Conservation (phyloP, 2,329 filamentous ascomycete species). For the Phialocephala subalpina region DNA sequence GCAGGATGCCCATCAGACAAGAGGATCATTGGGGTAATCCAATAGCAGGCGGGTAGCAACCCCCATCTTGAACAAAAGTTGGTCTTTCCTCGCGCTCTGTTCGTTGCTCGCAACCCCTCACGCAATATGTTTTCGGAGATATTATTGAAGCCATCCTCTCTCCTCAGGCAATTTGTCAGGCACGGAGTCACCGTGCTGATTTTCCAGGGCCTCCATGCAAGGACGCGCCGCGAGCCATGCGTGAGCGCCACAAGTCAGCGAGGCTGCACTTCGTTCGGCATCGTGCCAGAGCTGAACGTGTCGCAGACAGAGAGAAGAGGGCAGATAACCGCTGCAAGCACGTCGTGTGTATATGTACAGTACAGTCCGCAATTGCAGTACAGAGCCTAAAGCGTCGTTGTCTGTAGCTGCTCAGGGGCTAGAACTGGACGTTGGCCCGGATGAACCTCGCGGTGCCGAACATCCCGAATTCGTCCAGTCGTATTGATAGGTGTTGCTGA, state of each 20-base stretch:
- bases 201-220: conserved; percentile 1
- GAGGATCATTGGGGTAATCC: neutral
- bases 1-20: neutral
- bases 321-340: conserved; percentile 9
- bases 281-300: conserved; percentile 10
- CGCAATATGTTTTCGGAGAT: conserved; percentile 9
- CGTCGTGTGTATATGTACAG: neutral
- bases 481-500: no score
- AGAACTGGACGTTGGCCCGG: neutral
- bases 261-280: conserved; percentile 18
- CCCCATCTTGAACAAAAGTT: neutral
- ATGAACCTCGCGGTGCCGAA: no score
- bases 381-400: neutral
- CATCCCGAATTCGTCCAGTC: no score
- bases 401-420: neutral
- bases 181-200: neutral
- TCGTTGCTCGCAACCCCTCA: conserved; percentile 5
- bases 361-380: no score
- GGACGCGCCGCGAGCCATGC: conserved; percentile 13
- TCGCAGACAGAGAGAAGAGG: conserved; percentile 12
- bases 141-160: conserved; percentile 6
- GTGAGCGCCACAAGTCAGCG: conserved; percentile 4
- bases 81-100: neutral
- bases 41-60: neutral
- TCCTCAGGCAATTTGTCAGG: conserved; percentile 2